Conservation (phyloP, 495 filamentous ascomycete genomes). For the Thermothielavioides terrestris region DNA sequence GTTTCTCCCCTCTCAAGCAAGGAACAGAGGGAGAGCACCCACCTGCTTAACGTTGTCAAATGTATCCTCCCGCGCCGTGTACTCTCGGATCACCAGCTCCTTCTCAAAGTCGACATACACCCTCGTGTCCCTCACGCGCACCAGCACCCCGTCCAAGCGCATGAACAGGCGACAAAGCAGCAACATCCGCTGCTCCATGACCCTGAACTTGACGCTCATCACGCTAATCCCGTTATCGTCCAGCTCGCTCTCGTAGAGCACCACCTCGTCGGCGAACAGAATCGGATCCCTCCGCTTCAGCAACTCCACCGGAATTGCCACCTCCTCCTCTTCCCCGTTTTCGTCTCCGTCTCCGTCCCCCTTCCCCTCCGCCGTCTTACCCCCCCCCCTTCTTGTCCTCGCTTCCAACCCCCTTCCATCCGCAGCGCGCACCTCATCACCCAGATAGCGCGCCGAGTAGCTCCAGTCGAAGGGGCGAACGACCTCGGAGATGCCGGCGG, state of each 20-base stretch:
- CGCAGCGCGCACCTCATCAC: slow-evolving; percentile 38
- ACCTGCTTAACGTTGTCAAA: slow-evolving; percentile 74
- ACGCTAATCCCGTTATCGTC: slow-evolving; percentile 94
- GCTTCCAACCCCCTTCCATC: neutral
- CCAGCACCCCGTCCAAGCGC: slow-evolving; percentile 79
- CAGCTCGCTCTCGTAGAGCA: slow-evolving; percentile 94
- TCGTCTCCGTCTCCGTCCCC: too few relatives aligned
- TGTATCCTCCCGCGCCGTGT: slow-evolving; percentile 67
- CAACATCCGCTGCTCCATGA: slow-evolving; percentile 81
- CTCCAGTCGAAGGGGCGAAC: slow-evolving; percentile 98
- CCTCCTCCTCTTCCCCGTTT: neutral
- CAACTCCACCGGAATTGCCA: slow-evolving; percentile 70
- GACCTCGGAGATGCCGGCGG: slow-evolving; percentile 84
- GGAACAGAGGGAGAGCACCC: slow-evolving; percentile 20
- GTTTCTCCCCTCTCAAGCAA: neutral
- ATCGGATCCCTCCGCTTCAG: slow-evolving; percentile 80
- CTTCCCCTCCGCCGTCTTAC: neutral
- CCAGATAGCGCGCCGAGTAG: slow-evolving; percentile 79
- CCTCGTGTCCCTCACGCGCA: slow-evolving; percentile 80
- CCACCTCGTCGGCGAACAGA: slow-evolving; percentile 86
- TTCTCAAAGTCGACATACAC: slow-evolving; percentile 83
- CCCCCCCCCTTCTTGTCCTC: neutral
- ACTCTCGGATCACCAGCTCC: slow-evolving; percentile 81
- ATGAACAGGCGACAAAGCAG: slow-evolving; percentile 86
- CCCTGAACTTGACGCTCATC: slow-evolving; percentile 77